These are phyloP conservation scores for Talinum fruticosum DNA, from an alignment of 148 eudicot genomes.

Conservation along the genomic window DNA sequence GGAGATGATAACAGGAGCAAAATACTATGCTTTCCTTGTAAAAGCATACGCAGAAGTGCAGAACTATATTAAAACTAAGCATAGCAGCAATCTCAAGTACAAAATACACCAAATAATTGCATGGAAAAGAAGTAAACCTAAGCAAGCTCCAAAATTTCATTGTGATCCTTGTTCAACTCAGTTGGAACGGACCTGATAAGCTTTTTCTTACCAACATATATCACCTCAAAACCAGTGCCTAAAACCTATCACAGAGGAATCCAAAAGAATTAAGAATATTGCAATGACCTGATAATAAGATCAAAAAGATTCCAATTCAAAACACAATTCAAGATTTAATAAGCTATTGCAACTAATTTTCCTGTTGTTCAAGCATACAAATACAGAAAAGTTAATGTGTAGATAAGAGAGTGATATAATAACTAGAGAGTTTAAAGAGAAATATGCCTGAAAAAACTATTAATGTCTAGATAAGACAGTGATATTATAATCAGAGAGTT, in stretches of 20 bases:
- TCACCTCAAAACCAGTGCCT: conserved; percentile 98
- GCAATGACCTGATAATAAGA: conserved; percentile 3
- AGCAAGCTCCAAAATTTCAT: conserved; percentile 91
- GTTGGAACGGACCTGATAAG: conserved; percentile 96
- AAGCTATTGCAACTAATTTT: not conserved
- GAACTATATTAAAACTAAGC: not conserved
- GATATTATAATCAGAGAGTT: not conserved
- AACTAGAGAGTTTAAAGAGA: too few relatives aligned
- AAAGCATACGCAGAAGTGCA: not conserved
- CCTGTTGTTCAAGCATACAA: not conserved
- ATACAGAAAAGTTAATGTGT: not conserved
- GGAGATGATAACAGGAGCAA: not conserved
- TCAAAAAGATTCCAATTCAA: not conserved
- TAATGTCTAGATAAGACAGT: not conserved
- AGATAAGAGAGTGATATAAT: too few relatives aligned
- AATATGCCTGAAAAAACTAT: too few relatives aligned
- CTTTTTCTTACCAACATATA: conserved; percentile 86
- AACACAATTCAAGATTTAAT: not conserved
- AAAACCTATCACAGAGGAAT: conserved; percentile 48
- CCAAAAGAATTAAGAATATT: conserved; percentile 5
- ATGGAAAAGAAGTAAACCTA: conserved; percentile 46
- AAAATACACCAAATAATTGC: not conserved
- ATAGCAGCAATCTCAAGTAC: conserved; percentile 7
- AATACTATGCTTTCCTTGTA: not conserved
- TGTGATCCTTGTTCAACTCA: conserved; percentile 93